phyloP scores from a whole-genome alignment of 192 early-diverging fungal species.

The Radiomyces spectabilis region DNA sequence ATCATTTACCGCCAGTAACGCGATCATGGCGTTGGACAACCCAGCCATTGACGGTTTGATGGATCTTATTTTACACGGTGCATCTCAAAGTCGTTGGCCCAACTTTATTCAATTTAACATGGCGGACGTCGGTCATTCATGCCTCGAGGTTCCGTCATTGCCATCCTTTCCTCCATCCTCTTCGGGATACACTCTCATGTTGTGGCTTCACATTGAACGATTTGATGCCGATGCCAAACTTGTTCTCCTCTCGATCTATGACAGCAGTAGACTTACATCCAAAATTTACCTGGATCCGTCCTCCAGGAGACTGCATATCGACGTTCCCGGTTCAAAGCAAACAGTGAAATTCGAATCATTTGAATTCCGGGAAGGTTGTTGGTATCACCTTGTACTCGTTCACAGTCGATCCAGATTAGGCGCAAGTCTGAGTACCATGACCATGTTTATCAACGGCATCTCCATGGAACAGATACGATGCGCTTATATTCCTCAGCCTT shows the following conservation, averaged over 20 bases:
- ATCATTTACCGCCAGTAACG: constrained; percentile 19
- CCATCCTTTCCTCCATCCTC: constrained; percentile 45
- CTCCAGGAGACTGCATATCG: constrained; percentile 35
- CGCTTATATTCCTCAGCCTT: constrained; percentile 36
- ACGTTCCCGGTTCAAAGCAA: constrained; percentile 35
- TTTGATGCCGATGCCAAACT: constrained; percentile 36
- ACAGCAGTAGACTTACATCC: constrained; percentile 38
- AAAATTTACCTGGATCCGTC: constrained; percentile 36
- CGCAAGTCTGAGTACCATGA: constrained; percentile 34
- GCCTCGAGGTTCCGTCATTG: constrained; percentile 35
- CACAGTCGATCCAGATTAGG: constrained; percentile 50
- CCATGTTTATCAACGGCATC: constrained; percentile 56
- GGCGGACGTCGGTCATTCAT: constrained; percentile 16
- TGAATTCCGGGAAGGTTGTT: constrained; percentile 46
- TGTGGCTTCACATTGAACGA: constrained; percentile 55
- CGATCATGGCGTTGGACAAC: constrained; percentile 15
- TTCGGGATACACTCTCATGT: constrained; percentile 51
- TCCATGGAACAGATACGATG: constrained; percentile 48
- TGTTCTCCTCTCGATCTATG: constrained; percentile 38
- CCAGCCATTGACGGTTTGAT: constrained; percentile 19
- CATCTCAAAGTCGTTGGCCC: constrained; percentile 47
- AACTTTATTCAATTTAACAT: constrained; percentile 58
- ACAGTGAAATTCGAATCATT: constrained; percentile 37
- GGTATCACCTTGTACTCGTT: constrained; percentile 64
- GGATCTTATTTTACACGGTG: constrained; percentile 47